Percentiles rank a stretch among this genome's conserved stretches.
These are phyloP conservation scores for Neostapfia colusana DNA, from an alignment of 176 grass and related monocot genomes.

Conservation along the genomic window DNA sequence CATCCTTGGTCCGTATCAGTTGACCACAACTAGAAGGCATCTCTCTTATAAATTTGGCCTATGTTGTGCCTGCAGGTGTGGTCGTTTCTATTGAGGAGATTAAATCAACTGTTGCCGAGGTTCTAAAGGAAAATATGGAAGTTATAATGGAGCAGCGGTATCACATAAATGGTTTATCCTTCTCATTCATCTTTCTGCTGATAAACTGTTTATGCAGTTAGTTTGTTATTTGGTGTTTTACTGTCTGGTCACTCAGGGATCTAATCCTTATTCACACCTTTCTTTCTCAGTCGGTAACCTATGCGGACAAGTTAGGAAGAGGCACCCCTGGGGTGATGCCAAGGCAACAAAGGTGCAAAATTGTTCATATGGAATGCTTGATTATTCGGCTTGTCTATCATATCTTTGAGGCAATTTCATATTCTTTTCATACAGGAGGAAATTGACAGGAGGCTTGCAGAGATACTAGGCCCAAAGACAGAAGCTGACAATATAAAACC, in stretches of 20 bases:
- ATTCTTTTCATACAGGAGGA: slow-evolving; percentile 61
- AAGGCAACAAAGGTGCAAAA: slow-evolving; percentile 74
- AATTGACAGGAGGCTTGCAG: slow-evolving; percentile 78
- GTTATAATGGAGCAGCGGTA: slow-evolving; percentile 91
- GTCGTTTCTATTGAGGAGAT: slow-evolving; percentile 90
- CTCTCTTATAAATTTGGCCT: slow-evolving; percentile 24
- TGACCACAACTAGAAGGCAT: not conserved
- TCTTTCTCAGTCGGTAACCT: slow-evolving; percentile 71
- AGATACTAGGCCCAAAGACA: slow-evolving; percentile 81
- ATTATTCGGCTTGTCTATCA: slow-evolving; percentile 15
- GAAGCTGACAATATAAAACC: slow-evolving; percentile 90
- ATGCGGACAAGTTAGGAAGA: slow-evolving; percentile 87
- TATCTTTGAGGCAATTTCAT: slow-evolving; percentile 24
- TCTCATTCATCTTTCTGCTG: not conserved
- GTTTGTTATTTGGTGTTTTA: not conserved
- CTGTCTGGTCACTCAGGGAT: not conserved
- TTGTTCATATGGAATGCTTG: slow-evolving; percentile 4
- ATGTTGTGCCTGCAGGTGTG: slow-evolving; percentile 61
- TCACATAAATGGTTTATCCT: slow-evolving; percentile 76
- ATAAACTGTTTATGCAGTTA: slow-evolving; percentile 15
- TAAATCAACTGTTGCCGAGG: slow-evolving; percentile 55
- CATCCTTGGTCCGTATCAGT: slow-evolving; percentile 6
- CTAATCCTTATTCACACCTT: slow-evolving; percentile 25
- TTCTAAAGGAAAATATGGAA: slow-evolving; percentile 81
- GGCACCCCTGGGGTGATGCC: slow-evolving; percentile 89